phyloP scores from a whole-genome alignment of 2,329 filamentous ascomycete species.

The Penicillium sp. region DNA sequence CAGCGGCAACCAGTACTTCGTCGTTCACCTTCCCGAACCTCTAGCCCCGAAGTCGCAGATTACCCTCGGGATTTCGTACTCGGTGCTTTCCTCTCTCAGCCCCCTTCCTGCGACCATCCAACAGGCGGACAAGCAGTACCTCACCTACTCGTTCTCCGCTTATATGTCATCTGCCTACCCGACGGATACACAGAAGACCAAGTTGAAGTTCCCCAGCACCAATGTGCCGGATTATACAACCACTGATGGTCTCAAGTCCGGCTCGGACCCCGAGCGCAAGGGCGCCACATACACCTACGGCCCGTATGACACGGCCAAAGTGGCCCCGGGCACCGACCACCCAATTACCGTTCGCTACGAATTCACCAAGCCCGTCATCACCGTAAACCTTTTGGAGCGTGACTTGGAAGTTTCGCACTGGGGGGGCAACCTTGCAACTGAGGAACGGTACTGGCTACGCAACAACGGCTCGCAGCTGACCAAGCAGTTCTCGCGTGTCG shows the following conservation, averaged over 20 bases:
- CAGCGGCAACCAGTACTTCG: conserved; percentile 77
- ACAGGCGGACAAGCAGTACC: conserved; percentile 84
- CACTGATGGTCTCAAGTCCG: conserved; percentile 59
- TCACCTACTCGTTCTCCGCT: conserved; percentile 80
- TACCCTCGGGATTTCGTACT: conserved; percentile 84
- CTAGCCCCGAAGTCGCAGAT: conserved; percentile 74
- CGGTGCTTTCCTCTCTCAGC: conserved; percentile 70
- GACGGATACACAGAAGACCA: conserved; percentile 93
- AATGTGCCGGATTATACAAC: conserved; percentile 83
- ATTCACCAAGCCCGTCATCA: conserved; percentile 86
- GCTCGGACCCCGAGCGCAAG: conserved; percentile 72
- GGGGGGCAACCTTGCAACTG: conserved; percentile 93
- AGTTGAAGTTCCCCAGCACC: conserved; percentile 78
- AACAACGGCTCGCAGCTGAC: conserved; percentile 81
- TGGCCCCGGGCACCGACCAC: conserved; percentile 71
- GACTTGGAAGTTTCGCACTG: conserved; percentile 96
- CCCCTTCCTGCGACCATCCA: conserved; percentile 78
- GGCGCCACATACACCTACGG: conserved; percentile 87
- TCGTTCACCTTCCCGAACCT: conserved; percentile 71
- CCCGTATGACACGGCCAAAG: conserved; percentile 67
- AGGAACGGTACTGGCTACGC: conserved; percentile 85
- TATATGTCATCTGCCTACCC: conserved; percentile 80
- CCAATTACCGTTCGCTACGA: conserved; percentile 83
- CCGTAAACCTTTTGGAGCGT: conserved; percentile 75
- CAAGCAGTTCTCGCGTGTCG: conserved; percentile 70